Percentiles rank a stretch among this genome's conserved stretches.
These are phyloP conservation scores for Trypanosoma theileri DNA, from an alignment of 208 protist genomes.

Conservation along the genomic window DNA sequence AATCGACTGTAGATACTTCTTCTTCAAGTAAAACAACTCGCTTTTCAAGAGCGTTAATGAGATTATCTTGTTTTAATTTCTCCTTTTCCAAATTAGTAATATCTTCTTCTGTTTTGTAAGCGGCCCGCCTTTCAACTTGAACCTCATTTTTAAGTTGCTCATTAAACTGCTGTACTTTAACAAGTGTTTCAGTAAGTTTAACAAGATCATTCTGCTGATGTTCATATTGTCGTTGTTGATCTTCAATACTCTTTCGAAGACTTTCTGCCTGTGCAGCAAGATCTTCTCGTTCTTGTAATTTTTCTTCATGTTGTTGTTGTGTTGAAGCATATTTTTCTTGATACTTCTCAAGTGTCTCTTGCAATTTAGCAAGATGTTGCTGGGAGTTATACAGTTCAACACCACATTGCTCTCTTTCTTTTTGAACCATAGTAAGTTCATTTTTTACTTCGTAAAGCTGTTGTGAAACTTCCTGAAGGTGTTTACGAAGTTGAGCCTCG, in stretches of 20 bases:
- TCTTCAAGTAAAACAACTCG: conserved; percentile 85
- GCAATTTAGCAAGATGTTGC: conserved; percentile 93
- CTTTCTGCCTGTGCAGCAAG: conserved; percentile 50
- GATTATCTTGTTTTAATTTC: conserved; percentile 92
- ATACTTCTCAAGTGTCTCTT: conserved; percentile 89
- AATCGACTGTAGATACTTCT: conserved; percentile 70
- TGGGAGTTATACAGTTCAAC: conserved; percentile 96
- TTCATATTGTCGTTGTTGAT: conserved; percentile 86
- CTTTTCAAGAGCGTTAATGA: conserved; percentile 88
- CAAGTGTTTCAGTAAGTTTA: conserved; percentile 89
- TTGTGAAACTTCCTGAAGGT: conserved; percentile 85
- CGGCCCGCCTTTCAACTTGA: conserved; percentile 91
- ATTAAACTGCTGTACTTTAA: conserved; percentile 94
- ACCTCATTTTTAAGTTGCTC: conserved; percentile 93
- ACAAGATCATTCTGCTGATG: conserved; percentile 90
- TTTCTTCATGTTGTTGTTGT: conserved; percentile 82
- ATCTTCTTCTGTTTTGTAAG: conserved; percentile 95
- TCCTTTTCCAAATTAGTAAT: conserved; percentile 92
- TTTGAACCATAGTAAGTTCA: conserved; percentile 70
- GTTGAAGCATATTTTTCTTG: conserved; percentile 83
- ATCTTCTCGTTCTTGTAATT: conserved; percentile 65
- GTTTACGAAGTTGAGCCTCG: conserved; percentile 84
- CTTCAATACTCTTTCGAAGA: conserved; percentile 81
- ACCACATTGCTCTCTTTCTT: conserved; percentile 88
- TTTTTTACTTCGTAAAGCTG: conserved; percentile 85